Evolutionary conservation across 768 basidiomycete species (phyloP), one percentile per base, ranked within the genome.

Genomic region (Amanita rimosa): DNA sequence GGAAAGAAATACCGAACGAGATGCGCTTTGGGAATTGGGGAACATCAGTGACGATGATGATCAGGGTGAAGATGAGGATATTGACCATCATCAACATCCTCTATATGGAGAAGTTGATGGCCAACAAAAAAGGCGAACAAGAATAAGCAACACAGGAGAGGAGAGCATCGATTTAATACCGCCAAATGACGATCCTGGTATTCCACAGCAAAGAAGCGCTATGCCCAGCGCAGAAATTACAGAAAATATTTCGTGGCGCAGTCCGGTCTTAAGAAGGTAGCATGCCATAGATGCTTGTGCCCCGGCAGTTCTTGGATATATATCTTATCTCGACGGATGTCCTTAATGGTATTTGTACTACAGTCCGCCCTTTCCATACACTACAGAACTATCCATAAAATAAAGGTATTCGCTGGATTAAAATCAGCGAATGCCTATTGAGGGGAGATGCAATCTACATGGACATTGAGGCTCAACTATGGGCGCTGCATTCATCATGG

Each of bases 21-120:
- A 74, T 6, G 72, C 68, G 14, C 56, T 82, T 35, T 91, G 88
- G 87, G 73, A 81, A 40, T 70, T 91, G 2, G 85, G 88, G 1
- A 78, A 85, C 22, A 76, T 68, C 19, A 84, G 81, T 49, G 85
- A 85, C 44, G 79, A 79, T 4, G 83, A 86, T 17, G 67, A 68
- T 22, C 61, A 63, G 39, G 67, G 62, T 5, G 73, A 73, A 26
- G 72, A 71, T 35, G 68, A 67, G 14, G 69, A 74, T 52, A 60
- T 66, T 17, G 67, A 72, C 43, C 70, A 72, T 44, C 64, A 70
- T 51, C 69, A 71, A 51, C 66, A 74, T 54, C 68, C 62, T 11
- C 53, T 64, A 43, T 52, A 27, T 44, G 44, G 22, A 10, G 33
- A 27, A 17, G 47, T 48, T 43, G 56, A 58, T 41, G 19, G 46